These are phyloP conservation scores for Paraurostyla sp. DNA, from an alignment of 73 alveolate species.

Conservation along the genomic window DNA sequence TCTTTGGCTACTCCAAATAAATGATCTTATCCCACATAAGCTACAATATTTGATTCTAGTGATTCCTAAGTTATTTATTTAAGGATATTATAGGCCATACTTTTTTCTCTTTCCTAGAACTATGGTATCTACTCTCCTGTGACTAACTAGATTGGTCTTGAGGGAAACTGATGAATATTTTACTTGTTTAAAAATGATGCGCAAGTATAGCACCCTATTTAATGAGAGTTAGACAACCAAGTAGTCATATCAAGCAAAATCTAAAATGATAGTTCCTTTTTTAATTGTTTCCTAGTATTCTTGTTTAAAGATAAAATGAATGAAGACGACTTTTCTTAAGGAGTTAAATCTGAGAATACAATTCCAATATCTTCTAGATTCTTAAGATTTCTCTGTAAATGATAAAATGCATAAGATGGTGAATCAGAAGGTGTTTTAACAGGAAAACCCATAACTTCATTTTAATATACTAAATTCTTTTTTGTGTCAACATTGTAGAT, in stretches of 20 bases:
- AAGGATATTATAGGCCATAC: constrained; percentile 6
- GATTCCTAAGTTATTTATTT: neutral
- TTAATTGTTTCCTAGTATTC: neutral
- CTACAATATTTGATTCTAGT: neutral
- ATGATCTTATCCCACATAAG: constrained; percentile 18
- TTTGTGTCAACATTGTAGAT: neutral
- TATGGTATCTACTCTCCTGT: constrained; percentile 20
- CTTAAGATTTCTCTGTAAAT: neutral
- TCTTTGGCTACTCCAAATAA: neutral
- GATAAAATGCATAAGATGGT: neutral
- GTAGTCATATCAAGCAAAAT: constrained; percentile 1
- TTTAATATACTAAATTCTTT: neutral
- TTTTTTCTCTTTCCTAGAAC: neutral
- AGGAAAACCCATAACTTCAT: neutral
- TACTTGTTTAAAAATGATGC: constrained; percentile 28
- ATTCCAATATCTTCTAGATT: neutral
- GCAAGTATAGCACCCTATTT: constrained; percentile 5
- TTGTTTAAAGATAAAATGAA: neutral
- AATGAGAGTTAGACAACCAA: constrained; percentile 12
- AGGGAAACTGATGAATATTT: neutral
- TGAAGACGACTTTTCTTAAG: neutral
- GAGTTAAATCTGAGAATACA: neutral
- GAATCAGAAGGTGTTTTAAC: neutral
- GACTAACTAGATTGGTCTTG: constrained; percentile 11
- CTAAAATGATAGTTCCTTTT: neutral